Conservation (phyloP, 495 filamentous ascomycete genomes). For the Articulospora tetracladia region DNA sequence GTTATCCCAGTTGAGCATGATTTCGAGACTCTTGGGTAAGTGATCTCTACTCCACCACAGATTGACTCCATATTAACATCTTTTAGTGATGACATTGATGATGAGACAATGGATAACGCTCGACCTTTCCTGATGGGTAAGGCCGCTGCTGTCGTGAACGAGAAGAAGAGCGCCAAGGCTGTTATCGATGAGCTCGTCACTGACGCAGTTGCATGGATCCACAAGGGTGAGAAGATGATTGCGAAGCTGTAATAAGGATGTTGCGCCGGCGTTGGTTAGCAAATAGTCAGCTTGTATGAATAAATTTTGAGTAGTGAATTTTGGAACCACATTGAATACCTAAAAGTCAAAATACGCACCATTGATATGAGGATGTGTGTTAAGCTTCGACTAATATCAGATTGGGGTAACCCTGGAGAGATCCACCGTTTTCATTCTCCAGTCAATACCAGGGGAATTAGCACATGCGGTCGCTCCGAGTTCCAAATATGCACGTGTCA, state of each 20-base stretch:
- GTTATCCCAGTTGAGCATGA: constrained; percentile 91
- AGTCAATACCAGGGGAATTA: no score
- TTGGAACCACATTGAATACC: no score
- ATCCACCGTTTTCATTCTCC: no score
- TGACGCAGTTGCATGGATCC: constrained; percentile 70
- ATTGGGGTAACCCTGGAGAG: no score
- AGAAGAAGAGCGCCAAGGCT: constrained; percentile 86
- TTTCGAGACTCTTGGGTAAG: constrained; percentile 67
- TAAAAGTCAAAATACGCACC: no score
- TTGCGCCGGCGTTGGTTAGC: background rate
- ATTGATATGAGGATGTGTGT: background rate
- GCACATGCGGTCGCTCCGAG: no score
- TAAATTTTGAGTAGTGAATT: constrained; percentile 1
- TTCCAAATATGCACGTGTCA: no score
- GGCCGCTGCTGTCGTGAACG: constrained; percentile 87
- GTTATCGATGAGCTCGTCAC: constrained; percentile 92
- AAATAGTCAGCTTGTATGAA: constrained; percentile 14
- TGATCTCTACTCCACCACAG: background rate
- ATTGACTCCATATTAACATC: background rate
- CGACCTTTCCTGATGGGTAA: constrained; percentile 96
- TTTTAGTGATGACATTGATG: constrained; percentile 8
- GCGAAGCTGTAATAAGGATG: constrained; percentile 53
- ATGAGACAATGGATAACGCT: constrained; percentile 82
- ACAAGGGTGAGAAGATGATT: constrained; percentile 61
- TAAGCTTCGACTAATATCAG: background rate